Base-by-base conservation (phyloP, 192 early-diverging fungal genomes). In the Coemansia pectinata region DNA sequence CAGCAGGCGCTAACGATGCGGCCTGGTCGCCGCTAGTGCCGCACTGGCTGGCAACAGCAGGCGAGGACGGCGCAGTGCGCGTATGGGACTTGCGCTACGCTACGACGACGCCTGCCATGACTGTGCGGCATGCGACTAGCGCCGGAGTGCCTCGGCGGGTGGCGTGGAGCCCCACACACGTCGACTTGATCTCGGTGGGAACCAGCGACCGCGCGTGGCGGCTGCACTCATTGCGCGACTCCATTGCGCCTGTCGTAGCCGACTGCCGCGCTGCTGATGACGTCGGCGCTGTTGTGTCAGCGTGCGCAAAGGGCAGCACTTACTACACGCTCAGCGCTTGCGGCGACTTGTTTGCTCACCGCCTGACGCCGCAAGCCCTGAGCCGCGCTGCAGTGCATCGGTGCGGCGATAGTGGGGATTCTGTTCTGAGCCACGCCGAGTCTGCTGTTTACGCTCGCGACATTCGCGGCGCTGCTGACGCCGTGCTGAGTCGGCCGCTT, bases 21-120 rank as follows among this genome's bases (percentile, higher is more conserved):
- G 66, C 82, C 27, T 92, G 91, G 86, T 90, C 87, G 65, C 90
- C 91, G 25, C 91, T 91, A 67, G 72, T 91, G 53, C 92, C 92
- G 14, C 90, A 91, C 71, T 92, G 90, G 92, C 67, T 93, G 53
- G 91, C 91, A 0, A 86, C 81, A 5, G 77, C 83, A 21, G 88
- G 87, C 68, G 88, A 89, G 41, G 85, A 86, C 69, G 81, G 80
- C 1, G 74, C 81, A 0, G 88, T 89, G 34, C 82, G 87, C 14
- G 61, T 93, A 9, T 93, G 92, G 92, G 92, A 93, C 55, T 62
- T 93, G 53, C 83, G 92, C 10, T 90, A 86, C 63, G 58, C 79
- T 60, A 57, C 79, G 12, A 84, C 87, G 0, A 8, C 12, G 12
- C 50, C 66, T 2, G 77, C 69, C 9, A 48, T 65, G 9, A 61